Conservation (phyloP, 225 moss, liverwort and hornwort species). For the Thuidium tamariscinum region DNA sequence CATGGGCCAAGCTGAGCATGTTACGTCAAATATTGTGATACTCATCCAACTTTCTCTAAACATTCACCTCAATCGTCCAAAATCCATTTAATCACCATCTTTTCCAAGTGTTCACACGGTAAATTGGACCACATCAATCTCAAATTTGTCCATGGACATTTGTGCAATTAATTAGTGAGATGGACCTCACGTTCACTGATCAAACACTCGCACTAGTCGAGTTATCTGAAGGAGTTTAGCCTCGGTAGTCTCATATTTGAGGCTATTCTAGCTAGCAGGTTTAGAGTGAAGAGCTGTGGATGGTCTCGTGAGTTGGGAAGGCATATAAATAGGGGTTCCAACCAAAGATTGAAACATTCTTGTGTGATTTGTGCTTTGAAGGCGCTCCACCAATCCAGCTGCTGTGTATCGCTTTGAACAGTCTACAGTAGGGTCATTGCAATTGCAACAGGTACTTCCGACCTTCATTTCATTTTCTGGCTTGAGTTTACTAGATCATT, state of each 20-base stretch:
- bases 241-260: background rate
- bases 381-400: background rate
- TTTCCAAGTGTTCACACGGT: background rate
- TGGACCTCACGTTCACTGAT: background rate
- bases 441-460: background rate
- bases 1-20: background rate
- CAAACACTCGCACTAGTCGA: background rate
- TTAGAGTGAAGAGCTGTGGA: background rate
- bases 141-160: background rate
- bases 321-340: background rate
- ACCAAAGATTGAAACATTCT: background rate
- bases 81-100: background rate
- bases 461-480: background rate
- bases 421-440: background rate
- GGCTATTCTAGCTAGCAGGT: background rate
- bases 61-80: background rate
- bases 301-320: background rate
- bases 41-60: background rate
- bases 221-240: background rate
- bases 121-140: background rate
- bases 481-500: background rate
- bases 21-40: background rate
- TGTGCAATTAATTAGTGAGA: background rate
- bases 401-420: background rate
- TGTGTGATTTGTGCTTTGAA: no score